Base-by-base conservation (phyloP, 306 rosid genomes). In the Casuarina equisetifolia region DNA sequence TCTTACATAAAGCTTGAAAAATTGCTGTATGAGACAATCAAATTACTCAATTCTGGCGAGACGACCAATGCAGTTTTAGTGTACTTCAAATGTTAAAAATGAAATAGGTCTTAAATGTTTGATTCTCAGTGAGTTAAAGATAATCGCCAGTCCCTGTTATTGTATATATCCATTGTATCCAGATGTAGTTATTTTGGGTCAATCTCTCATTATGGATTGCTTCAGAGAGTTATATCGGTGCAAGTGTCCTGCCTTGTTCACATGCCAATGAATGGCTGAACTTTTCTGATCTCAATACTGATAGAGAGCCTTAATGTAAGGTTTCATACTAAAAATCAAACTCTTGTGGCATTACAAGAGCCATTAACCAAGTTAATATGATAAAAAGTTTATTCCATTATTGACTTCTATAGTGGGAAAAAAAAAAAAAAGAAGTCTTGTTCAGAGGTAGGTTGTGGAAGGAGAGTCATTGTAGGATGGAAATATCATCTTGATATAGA, bases 401-500 rank as follows among this genome's bases (percentile, higher is more conserved):
- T 55, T 19, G 8, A 19, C 62, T 25, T 25, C 36, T 55, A 25
- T 19, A n/a, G 62, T 55, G 20, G 62, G 9, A 25, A 9, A 54
- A 54, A 54, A 55, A 25, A 55, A 25, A 25, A 25, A 0, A 25
- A 25, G 32, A 25, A 25, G 1, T 25, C 32, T 25, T 55, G 62
- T 55, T n/a, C 32, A 19, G 36, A n/a, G 62, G 62, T 7, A 55
- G 36, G 36, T 55, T 55, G 62, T n/a, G 62, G 20, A n/a, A 55
- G 4, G 10, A 19, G 32, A 55, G 62, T 55, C 36, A 8, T 55
- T 55, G 19, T 19, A n/a, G 40, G 43, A 4, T 35, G 17, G 8
- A 62, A 62, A 62, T 35, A 36, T 62, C 69, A 25, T 32, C 43
- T 62, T 62, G 69, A 62, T 62, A 38, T 36, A 62, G 69, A 36